Evolutionary conservation across 1,284 basidiomycete genomes (phyloP).

Genomic region (Rhizoctonia solani): DNA sequence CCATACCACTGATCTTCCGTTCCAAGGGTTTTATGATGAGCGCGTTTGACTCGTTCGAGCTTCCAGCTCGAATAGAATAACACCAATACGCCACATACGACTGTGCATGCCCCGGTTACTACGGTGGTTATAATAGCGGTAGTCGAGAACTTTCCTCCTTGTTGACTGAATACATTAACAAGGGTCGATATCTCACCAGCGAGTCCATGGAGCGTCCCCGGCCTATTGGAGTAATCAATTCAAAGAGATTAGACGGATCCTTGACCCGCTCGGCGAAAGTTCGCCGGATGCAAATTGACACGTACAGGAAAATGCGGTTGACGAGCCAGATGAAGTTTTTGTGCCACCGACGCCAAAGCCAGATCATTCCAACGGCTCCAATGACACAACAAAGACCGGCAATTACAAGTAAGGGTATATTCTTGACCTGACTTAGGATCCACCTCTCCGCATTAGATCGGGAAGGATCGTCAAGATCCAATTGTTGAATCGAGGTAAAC

Average conservation of each 20-base stretch:
- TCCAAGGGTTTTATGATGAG: constrained; percentile 7
- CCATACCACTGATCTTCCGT: not conserved
- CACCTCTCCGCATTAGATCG: constrained; percentile 42
- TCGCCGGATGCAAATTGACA: constrained; percentile 32
- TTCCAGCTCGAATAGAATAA: constrained; percentile 51
- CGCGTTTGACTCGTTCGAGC: constrained; percentile 18
- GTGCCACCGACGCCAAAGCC: constrained; percentile 62
- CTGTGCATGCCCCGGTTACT: constrained; percentile 50
- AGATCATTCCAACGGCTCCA: constrained; percentile 57
- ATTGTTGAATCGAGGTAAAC: constrained; percentile 54
- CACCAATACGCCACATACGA: constrained; percentile 43
- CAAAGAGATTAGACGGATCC: constrained; percentile 26
- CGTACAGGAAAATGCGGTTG: constrained; percentile 60
- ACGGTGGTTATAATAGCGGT: constrained; percentile 53
- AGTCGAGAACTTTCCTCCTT: constrained; percentile 51
- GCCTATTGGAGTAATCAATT: constrained; percentile 47
- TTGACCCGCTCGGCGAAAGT: not conserved
- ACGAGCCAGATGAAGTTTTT: constrained; percentile 65
- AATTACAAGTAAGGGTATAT: constrained; percentile 48
- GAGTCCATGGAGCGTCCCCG: constrained; percentile 57
- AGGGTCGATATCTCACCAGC: constrained; percentile 60
- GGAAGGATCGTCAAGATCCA: constrained; percentile 42
- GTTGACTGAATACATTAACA: constrained; percentile 54
- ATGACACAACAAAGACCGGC: constrained; percentile 59
- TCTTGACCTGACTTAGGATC: constrained; percentile 19